phyloP scores from a whole-genome alignment of 2,329 filamentous ascomycete species.

The Fusarium anthophilum region DNA sequence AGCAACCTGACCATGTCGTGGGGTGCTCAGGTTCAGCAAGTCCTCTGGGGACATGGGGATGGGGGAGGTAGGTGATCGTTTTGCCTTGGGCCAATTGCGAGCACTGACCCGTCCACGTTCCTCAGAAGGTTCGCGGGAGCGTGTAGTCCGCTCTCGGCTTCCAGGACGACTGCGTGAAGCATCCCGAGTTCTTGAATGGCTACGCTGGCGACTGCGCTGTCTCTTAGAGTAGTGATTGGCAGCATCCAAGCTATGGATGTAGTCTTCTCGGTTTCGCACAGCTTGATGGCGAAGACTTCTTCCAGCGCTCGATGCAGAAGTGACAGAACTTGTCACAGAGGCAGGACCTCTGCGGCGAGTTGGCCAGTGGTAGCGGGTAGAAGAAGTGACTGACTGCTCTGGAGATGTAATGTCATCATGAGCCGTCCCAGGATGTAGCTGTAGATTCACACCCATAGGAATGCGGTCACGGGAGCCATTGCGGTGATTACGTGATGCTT shows the following conservation, averaged over 20 bases:
- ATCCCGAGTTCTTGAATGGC: constrained; percentile 56
- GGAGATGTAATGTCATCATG: constrained; percentile 65
- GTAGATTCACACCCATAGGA: constrained; percentile 73
- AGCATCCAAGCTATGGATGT: constrained; percentile 86
- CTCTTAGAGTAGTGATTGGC: constrained; percentile 71
- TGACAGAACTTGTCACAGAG: constrained; percentile 66
- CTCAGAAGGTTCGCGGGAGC: constrained; percentile 70
- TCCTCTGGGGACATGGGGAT: constrained; percentile 96
- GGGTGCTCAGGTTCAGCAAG: constrained; percentile 68
- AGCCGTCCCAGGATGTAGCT: constrained; percentile 67
- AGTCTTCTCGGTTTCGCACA: constrained; percentile 77
- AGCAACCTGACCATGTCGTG: constrained; percentile 46
- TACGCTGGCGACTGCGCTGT: constrained; percentile 64
- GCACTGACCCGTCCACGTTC: constrained; percentile 74
- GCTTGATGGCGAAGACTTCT: constrained; percentile 59
- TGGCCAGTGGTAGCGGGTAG: constrained; percentile 65
- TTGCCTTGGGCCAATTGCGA: constrained; percentile 76
- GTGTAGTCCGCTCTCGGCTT: constrained; percentile 61
- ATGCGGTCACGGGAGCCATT: constrained; percentile 83
- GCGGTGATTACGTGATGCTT: constrained; percentile 66
- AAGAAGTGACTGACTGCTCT: constrained; percentile 63
- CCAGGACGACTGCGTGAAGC: constrained; percentile 57
- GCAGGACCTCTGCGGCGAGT: constrained; percentile 62
- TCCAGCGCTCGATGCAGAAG: constrained; percentile 63
- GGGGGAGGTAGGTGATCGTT: constrained; percentile 90